phyloP scores from a whole-genome alignment of 2,329 filamentous ascomycete species.

The Trichoderma sp. region DNA sequence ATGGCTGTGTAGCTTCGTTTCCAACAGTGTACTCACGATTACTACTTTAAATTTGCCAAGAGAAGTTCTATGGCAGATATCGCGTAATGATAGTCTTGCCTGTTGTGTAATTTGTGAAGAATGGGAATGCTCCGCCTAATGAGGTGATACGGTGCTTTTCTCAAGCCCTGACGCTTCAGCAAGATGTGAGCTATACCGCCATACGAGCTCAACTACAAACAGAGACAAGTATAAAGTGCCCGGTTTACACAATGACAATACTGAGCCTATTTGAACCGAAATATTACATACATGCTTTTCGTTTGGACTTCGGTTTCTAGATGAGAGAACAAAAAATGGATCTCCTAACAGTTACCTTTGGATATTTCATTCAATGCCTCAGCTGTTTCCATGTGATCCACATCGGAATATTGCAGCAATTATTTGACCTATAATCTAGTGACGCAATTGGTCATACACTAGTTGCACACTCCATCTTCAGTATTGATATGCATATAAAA shows the following conservation, averaged over 20 bases:
- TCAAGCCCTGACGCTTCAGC: neutral
- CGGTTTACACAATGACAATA: neutral
- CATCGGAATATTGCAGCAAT: neutral
- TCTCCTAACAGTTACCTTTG: neutral
- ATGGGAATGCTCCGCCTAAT: too few species aligned
- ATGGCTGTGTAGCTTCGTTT: too few species aligned
- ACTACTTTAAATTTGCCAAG: too few species aligned
- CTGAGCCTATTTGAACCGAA: neutral
- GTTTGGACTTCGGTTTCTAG: neutral
- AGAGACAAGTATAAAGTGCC: neutral
- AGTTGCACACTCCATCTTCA: neutral
- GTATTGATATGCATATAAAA: neutral
- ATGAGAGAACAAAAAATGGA: neutral
- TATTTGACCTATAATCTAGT: neutral
- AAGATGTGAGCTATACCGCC: neutral
- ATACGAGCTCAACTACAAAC: neutral
- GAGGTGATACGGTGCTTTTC: too few species aligned
- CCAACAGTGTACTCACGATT: too few species aligned
- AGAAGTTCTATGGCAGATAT: too few species aligned
- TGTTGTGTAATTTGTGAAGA: too few species aligned
- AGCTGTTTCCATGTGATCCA: neutral
- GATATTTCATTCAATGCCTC: neutral
- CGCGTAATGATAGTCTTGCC: too few species aligned
- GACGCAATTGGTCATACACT: neutral
- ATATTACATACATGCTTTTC: neutral